These are phyloP conservation scores for Colletotrichum sp. DNA, from an alignment of 2,329 filamentous ascomycete species.

Conservation along the genomic window DNA sequence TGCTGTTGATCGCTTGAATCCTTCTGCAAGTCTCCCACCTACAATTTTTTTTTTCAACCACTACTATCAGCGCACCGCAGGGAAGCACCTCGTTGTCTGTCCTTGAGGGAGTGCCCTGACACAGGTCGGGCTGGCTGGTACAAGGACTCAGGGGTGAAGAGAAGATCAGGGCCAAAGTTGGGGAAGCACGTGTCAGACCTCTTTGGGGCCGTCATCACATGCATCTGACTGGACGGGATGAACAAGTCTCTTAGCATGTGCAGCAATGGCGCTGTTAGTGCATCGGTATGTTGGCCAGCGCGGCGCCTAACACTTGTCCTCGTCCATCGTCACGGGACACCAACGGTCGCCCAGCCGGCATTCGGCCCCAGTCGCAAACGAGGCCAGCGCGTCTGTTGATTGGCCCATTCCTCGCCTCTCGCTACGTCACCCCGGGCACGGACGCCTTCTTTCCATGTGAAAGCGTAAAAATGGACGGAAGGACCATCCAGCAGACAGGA, in stretches of 20 bases:
- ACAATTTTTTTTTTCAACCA: background rate
- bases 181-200: constrained; percentile 22
- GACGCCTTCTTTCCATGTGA: constrained; percentile 16
- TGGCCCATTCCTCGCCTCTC: background rate
- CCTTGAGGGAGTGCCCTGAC: background rate
- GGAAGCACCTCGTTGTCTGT: background rate
- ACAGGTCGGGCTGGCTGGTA: background rate
- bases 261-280: background rate
- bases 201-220: constrained; percentile 19
- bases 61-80: background rate
- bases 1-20: background rate
- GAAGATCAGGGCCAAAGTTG: constrained; percentile 7
- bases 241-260: background rate
- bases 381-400: background rate
- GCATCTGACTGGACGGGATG: constrained; percentile 16
- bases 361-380: constrained; percentile 20
- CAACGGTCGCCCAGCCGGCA: constrained; percentile 14
- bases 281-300: no score
- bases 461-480: background rate
- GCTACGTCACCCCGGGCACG: constrained; percentile 13
- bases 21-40: background rate
- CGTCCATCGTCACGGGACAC: background rate
- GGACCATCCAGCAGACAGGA: background rate
- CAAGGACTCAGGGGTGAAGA: background rate
- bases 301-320: background rate